These are phyloP conservation scores for Triticum timopheevii DNA, from an alignment of 176 grass and related monocot species.

Conservation along the genomic window DNA sequence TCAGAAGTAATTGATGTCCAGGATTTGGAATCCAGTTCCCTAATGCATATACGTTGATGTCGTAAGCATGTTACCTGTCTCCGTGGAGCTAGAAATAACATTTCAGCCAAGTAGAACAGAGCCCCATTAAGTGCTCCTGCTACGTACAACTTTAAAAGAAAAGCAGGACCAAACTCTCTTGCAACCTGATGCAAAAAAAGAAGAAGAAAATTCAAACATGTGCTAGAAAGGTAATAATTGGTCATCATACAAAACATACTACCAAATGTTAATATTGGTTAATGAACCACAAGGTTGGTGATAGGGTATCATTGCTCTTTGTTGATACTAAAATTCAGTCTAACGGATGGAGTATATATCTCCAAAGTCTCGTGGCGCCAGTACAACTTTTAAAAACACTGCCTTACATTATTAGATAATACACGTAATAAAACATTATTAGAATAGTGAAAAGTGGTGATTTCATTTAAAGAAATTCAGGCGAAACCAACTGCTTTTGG, in stretches of 20 bases:
- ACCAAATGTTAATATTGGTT: too few relatives aligned
- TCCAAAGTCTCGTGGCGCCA: not conserved
- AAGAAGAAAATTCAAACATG: constrained; percentile 7
- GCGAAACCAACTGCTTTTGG: not conserved
- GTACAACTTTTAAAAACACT: too few relatives aligned
- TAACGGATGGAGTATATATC: not conserved
- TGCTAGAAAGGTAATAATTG: constrained; percentile 13
- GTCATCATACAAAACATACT: not conserved
- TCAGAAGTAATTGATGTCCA: not conserved
- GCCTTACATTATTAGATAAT: too few relatives aligned
- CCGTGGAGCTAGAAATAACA: constrained; percentile 50
- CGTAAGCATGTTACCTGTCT: constrained; percentile 41
- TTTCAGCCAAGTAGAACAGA: constrained; percentile 60
- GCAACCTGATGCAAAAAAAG: constrained; percentile 52
- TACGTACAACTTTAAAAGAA: constrained; percentile 64
- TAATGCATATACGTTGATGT: constrained; percentile 8
- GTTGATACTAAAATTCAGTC: not conserved
- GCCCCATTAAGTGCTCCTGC: constrained; percentile 72
- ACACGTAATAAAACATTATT: too few relatives aligned
- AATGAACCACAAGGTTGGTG: too few relatives aligned
- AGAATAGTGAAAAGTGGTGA: not conserved
- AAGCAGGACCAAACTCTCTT: constrained; percentile 60
- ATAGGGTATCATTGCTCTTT: not conserved
- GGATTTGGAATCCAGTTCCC: constrained; percentile 12
- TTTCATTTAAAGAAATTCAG: not conserved